Evolutionary conservation across 1,284 basidiomycete species (phyloP).

Genomic region (Pascua sp.): DNA sequence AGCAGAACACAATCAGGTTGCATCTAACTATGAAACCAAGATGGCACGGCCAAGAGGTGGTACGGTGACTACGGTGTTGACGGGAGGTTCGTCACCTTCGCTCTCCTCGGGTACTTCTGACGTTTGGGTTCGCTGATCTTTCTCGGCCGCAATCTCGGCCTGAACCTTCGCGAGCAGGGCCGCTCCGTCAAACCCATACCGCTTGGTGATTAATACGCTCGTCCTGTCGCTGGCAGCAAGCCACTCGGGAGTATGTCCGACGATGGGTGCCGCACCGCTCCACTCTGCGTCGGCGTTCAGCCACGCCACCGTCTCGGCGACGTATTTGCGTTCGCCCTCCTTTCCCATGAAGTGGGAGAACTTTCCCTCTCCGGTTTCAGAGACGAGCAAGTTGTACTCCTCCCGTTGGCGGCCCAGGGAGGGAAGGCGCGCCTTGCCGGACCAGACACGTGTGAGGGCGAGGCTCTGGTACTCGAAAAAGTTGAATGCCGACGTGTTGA

Average conservation of each 20-base stretch:
- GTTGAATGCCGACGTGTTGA: slow-evolving; percentile 34
- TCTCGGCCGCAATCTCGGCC: too few species aligned
- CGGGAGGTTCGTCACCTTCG: too few species aligned
- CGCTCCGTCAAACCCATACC: slow-evolving; percentile 16
- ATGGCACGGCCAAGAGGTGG: too few species aligned
- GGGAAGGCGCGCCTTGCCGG: slow-evolving; percentile 29
- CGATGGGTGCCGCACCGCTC: slow-evolving; percentile 21
- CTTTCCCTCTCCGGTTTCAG: slow-evolving; percentile 24
- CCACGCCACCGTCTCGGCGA: slow-evolving; percentile 34
- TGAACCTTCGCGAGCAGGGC: too few species aligned
- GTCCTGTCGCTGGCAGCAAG: slow-evolving; percentile 21
- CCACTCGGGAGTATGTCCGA: slow-evolving; percentile 30
- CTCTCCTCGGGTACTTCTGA: too few species aligned
- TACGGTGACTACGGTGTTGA: too few species aligned
- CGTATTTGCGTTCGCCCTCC: slow-evolving; percentile 29
- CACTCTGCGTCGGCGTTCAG: slow-evolving; percentile 28
- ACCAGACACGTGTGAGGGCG: slow-evolving; percentile 28
- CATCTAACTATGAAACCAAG: too few species aligned
- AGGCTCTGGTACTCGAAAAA: slow-evolving; percentile 40
- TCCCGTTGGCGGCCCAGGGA: slow-evolving; percentile 5
- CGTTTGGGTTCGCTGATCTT: too few species aligned
- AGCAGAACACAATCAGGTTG: too few species aligned
- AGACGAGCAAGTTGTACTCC: slow-evolving; percentile 17
- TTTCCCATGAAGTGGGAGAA: slow-evolving; percentile 30
- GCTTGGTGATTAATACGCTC: slow-evolving; percentile 10